Conservation (phyloP, 179 eudicot species). For the Patellifolia procumbens region DNA sequence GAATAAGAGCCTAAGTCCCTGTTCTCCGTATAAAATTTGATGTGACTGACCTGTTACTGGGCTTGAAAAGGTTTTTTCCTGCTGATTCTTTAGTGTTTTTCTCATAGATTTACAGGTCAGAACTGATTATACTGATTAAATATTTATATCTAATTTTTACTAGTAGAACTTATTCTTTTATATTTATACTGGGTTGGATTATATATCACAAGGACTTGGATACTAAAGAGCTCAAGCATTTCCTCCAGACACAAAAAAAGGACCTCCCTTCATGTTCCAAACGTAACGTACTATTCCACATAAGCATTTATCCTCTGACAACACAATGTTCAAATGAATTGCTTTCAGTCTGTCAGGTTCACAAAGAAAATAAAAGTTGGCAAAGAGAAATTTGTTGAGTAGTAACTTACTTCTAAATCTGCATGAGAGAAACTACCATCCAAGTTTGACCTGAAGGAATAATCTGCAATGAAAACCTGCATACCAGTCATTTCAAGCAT, state of each 20-base stretch:
- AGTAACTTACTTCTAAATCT: conserved; percentile 60
- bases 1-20: neutral
- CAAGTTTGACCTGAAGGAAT: conserved; percentile 68
- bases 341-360: neutral
- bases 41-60: too few relatives aligned
- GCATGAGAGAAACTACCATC: conserved; percentile 59
- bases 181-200: neutral
- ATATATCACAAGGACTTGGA: neutral
- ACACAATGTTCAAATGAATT: neutral
- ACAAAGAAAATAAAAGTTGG: neutral
- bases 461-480: conserved; percentile 90
- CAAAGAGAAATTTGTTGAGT: conserved; percentile 6
- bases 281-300: neutral
- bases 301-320: neutral
- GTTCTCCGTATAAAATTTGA: too few relatives aligned
- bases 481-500: conserved; percentile 21
- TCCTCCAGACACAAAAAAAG: neutral
- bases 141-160: too few relatives aligned
- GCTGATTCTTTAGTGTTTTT: too few relatives aligned
- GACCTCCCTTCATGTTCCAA: neutral
- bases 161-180: too few relatives aligned
- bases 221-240: neutral
- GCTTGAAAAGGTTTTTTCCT: too few relatives aligned
- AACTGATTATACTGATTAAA: too few relatives aligned
- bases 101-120: too few relatives aligned